These are phyloP conservation scores for Beauveria sp. DNA, from an alignment of 2,329 filamentous ascomycete species.

Conservation along the genomic window DNA sequence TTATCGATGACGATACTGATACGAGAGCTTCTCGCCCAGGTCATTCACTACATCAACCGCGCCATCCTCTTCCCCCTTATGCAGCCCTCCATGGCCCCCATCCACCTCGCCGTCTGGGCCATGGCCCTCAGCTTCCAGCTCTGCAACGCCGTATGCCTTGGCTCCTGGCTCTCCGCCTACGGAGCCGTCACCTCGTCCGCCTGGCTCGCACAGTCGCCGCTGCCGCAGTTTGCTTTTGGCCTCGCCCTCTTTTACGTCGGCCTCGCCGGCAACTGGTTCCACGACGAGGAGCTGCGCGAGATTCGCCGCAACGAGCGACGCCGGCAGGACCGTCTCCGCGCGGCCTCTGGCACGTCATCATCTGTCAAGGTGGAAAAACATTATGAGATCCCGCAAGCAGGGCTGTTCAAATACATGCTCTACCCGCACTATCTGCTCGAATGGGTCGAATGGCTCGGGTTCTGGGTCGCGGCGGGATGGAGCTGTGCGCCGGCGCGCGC, in stretches of 20 bases:
- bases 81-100: conserved; percentile 87
- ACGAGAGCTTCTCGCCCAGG: conserved; percentile 28
- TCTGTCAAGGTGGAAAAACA: conserved; percentile 59
- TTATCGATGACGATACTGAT: not conserved
- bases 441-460: conserved; percentile 94
- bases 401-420: conserved; percentile 73
- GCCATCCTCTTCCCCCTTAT: conserved; percentile 75
- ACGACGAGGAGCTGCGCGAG: conserved; percentile 83
- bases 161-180: conserved; percentile 75
- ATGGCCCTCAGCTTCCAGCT: conserved; percentile 68
- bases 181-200: conserved; percentile 53
- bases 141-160: conserved; percentile 69
- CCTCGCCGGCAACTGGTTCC: conserved; percentile 73
- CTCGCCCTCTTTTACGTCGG: conserved; percentile 69
- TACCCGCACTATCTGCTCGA: conserved; percentile 95
- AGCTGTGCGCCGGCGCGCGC: conserved; percentile 65
- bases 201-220: conserved; percentile 35
- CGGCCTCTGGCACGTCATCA: conserved; percentile 15
- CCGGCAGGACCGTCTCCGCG: conserved; percentile 40
- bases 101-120: conserved; percentile 62
- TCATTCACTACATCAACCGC: conserved; percentile 86
- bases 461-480: conserved; percentile 66
- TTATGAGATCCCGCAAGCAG: conserved; percentile 78
- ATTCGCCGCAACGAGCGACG: conserved; percentile 65
- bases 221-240: conserved; percentile 50